Evolutionary conservation across 305 asterid genomes (phyloP).

Genomic region (Rubia peregrina): DNA sequence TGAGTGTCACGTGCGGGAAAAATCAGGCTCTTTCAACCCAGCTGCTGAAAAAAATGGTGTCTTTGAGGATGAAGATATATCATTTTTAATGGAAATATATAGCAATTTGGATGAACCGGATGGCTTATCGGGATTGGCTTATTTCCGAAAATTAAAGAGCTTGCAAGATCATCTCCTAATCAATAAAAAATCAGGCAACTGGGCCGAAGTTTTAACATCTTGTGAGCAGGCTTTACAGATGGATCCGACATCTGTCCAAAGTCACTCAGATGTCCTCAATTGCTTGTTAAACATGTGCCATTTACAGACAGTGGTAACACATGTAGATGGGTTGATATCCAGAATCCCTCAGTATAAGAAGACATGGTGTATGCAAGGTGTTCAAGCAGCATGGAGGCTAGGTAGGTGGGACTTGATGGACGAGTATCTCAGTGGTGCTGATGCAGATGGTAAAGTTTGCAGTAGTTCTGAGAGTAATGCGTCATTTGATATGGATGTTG

Average conservation of each 20-base stretch:
- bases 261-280: conserved; percentile 94
- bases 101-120: conserved; percentile 94
- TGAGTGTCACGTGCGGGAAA: conserved; percentile 79
- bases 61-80: conserved; percentile 86
- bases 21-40: conserved; percentile 89
- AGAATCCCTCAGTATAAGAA: conserved; percentile 71
- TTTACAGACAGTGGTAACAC: conserved; percentile 92
- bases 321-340: conserved; percentile 89
- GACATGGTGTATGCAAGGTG: conserved; percentile 99
- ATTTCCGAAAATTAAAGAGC: conserved; percentile 76
- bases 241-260: conserved; percentile 78
- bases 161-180: conserved; percentile 84
- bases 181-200: conserved; percentile 89
- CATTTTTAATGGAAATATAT: conserved; percentile 83
- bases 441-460: conserved; percentile 76
- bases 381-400: conserved; percentile 99
- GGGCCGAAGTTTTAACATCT: conserved; percentile 96
- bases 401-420: conserved; percentile 99
- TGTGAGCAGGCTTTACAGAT: conserved; percentile 97
- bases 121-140: conserved; percentile 93
- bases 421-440: conserved; percentile 81
- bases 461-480: conserved; percentile 98
- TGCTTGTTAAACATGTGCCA: conserved; percentile 92
- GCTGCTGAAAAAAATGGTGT: conserved; percentile 78
- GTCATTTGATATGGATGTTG: conserved; percentile 86